phyloP scores from a whole-genome alignment of 1,139 yeast genomes.

The Casaregolazyma lundiana region DNA sequence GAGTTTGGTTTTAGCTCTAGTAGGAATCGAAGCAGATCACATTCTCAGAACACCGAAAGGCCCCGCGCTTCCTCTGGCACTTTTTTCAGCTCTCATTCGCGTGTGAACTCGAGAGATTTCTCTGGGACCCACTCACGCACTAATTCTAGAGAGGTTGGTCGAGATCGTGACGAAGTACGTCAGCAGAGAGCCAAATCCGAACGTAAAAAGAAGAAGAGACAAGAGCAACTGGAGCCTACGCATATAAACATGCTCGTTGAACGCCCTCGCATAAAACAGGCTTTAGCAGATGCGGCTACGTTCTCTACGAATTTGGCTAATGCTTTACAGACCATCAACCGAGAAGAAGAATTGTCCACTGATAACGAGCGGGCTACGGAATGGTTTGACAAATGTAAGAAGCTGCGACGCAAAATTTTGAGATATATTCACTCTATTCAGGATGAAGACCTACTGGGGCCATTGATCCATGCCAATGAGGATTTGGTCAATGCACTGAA shows the following conservation, averaged over 20 bases:
- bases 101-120: background rate
- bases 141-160: conserved; percentile 29
- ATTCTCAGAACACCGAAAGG: background rate
- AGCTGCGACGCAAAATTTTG: conserved; percentile 69
- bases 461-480: conserved; percentile 83
- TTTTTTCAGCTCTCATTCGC: background rate
- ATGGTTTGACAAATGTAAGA: conserved; percentile 70
- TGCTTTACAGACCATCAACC: conserved; percentile 51
- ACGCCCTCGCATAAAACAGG: conserved; percentile 62
- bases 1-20: background rate
- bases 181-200: background rate
- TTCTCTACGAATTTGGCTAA: conserved; percentile 71
- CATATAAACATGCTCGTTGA: conserved; percentile 59
- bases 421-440: conserved; percentile 78
- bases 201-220: background rate
- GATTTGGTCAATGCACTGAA: conserved; percentile 72
- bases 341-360: conserved; percentile 49
- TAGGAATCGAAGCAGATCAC: conserved; percentile 1
- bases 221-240: background rate
- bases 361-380: conserved; percentile 56
- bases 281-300: conserved; percentile 73
- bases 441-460: conserved; percentile 77
- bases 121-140: conserved; percentile 7
- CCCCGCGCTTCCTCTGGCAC: background rate
- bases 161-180: conserved; percentile 12